Base-by-base conservation (phyloP, 202 grass and related monocot genomes). In the Bolboschoenoplectus hybrid region DNA sequence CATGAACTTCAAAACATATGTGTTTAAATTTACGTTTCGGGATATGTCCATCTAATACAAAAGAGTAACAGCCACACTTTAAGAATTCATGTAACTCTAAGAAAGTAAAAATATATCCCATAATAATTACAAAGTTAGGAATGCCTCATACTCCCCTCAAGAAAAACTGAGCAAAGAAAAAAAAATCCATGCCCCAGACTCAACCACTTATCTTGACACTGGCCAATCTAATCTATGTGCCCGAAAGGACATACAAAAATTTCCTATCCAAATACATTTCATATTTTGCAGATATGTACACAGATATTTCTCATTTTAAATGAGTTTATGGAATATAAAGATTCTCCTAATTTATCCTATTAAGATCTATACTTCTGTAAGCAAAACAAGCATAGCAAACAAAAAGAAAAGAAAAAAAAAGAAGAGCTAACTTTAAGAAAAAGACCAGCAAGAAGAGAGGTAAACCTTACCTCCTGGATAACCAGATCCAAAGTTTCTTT, bases 401-500 rank as follows among this genome's bases (percentile, higher is more conserved):
- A 26, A 26, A 26, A 26, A 43, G 2, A 17, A 71, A 43, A 45
- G n/a, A 45, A 46, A 17, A 71, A 43, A 45, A 44, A 45, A 46
- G 11, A 49, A 10, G 13, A 2, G 16, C 1, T 44, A 47, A 19
- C 8, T 47, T 47, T 47, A 17, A 47, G 2, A n/a, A 32, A 74
- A 49, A 47, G 9, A 26, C 12, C 51, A 9, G 46, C 12, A 87
- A 19, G 38, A 43, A 45, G 43, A 39, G 10, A 84, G 44, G 16
- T 57, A 79, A 41, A 6, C 1, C 52, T 87, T 92, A 95, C 96
- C 93, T 90, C 89, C 93, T 56, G 93, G 91, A 90, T 98, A 98
- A 81, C 96, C 91, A 57, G 96, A 98, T 92, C 93, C 93, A 68
- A 89, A 95, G 72, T 89, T 92, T 89, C 89, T 95, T 43, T 92